Percentiles rank a stretch among this genome's conserved stretches.
These are phyloP conservation scores for Penicillium palitans DNA, from an alignment of 2,329 filamentous ascomycete genomes.

Conservation along the genomic window DNA sequence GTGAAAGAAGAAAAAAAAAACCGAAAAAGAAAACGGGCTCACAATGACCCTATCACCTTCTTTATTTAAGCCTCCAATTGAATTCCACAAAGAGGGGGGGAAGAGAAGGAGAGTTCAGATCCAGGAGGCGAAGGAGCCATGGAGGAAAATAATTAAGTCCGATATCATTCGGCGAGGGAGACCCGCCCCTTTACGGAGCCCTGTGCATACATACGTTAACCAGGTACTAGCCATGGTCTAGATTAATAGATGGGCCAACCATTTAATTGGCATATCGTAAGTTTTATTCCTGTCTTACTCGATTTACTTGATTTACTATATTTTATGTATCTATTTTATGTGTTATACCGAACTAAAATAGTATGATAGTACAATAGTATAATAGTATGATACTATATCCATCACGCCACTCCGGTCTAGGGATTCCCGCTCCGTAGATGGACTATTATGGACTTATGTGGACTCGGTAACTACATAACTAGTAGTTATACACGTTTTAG, in stretches of 20 bases:
- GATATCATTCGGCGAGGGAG: slow-evolving; percentile 21
- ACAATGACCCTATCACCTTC: slow-evolving; percentile 2
- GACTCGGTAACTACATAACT: no score
- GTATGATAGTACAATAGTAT: no score
- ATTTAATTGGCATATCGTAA: background rate
- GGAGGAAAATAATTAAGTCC: slow-evolving; percentile 24
- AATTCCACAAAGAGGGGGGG: background rate
- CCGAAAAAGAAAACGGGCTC: background rate
- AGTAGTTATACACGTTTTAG: no score
- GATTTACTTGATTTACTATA: background rate
- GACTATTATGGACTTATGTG: no score
- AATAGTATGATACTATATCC: no score
- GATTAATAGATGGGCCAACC: background rate
- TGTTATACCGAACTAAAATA: no score
- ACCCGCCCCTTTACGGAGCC: slow-evolving; percentile 15
- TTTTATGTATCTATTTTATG: no score
- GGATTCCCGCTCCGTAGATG: background rate
- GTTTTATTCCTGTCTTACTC: background rate
- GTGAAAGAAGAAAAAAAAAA: background rate
- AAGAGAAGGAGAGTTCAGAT: background rate
- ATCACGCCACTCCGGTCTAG: slow-evolving; percentile 12
- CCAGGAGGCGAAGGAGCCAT: slow-evolving; percentile 9
- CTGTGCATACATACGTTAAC: no score
- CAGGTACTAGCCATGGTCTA: background rate
- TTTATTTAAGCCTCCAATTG: background rate